These are phyloP conservation scores for Xylaria sp. DNA, from an alignment of 2,329 filamentous ascomycete genomes.

Conservation along the genomic window DNA sequence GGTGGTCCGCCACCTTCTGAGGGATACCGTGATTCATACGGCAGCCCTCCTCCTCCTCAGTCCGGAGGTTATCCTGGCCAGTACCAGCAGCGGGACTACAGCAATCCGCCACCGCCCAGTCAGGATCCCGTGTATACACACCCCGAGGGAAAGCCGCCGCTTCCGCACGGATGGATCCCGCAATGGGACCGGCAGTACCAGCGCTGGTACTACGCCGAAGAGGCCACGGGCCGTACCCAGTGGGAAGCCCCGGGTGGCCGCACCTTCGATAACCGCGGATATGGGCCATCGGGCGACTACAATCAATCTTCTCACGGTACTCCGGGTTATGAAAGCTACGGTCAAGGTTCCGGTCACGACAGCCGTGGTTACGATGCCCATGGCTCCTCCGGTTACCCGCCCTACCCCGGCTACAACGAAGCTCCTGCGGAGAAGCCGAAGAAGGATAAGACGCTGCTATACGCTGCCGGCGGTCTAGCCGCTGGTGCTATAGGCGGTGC, in stretches of 20 bases:
- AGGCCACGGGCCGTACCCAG: constrained; percentile 68
- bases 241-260: constrained; percentile 66
- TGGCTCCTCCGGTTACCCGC: constrained; percentile 32
- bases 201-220: constrained; percentile 73
- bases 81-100: constrained; percentile 37
- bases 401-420: constrained; percentile 32
- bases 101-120: constrained; percentile 27
- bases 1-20: constrained; percentile 7
- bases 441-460: constrained; percentile 62
- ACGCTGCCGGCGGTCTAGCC: constrained; percentile 66
- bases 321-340: constrained; percentile 30
- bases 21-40: constrained; percentile 18
- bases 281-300: constrained; percentile 39
- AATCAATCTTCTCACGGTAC: constrained; percentile 36
- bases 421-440: constrained; percentile 51
- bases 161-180: constrained; percentile 69
- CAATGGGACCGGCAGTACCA: constrained; percentile 70
- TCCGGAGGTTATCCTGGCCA: constrained; percentile 34
- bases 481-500: constrained; percentile 67
- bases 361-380: constrained; percentile 1
- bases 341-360: constrained; percentile 33
- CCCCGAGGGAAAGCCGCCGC: constrained; percentile 56
- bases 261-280: constrained; percentile 22
- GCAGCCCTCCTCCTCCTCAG: constrained; percentile 6
- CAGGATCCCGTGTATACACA: constrained; percentile 49